Conservation (phyloP, 441 rosid species). For the Cnidoscolus chayamansa region DNA sequence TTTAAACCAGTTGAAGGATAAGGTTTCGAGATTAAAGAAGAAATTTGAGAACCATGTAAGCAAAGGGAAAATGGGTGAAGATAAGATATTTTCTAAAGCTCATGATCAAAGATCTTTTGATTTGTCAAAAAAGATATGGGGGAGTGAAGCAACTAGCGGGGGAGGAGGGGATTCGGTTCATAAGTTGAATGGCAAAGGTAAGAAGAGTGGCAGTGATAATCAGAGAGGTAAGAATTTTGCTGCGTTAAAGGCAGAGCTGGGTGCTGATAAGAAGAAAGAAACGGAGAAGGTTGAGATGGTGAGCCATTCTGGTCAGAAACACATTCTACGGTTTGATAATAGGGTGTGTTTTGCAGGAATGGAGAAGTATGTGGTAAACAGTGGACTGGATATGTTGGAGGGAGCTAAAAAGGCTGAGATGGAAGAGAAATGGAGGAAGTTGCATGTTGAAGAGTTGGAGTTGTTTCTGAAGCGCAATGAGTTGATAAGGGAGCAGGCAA, state of each 20-base stretch:
- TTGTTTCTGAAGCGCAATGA: slow-evolving; percentile 28
- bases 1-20: slow-evolving; percentile 33
- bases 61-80: slow-evolving; percentile 38
- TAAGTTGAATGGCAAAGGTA: slow-evolving; percentile 29
- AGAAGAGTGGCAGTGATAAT: slow-evolving; percentile 11
- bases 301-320: slow-evolving; percentile 14
- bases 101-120: slow-evolving; percentile 38
- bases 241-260: slow-evolving; percentile 15
- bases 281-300: slow-evolving; percentile 8
- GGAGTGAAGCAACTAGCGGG: slow-evolving; percentile 11
- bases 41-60: slow-evolving; percentile 34
- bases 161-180: slow-evolving; percentile 1
- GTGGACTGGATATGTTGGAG: slow-evolving; percentile 26
- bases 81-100: slow-evolving; percentile 28
- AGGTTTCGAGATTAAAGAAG: slow-evolving; percentile 35
- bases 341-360: slow-evolving; percentile 15
- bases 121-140: slow-evolving; percentile 44
- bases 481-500: slow-evolving; percentile 32
- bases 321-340: slow-evolving; percentile 17
- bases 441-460: slow-evolving; percentile 38
- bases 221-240: slow-evolving; percentile 8
- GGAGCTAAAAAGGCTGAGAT: slow-evolving; percentile 33
- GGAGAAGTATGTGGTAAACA: slow-evolving; percentile 26
- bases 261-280: slow-evolving; percentile 12
- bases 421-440: slow-evolving; percentile 37